phyloP scores from a whole-genome alignment of 2,329 filamentous ascomycete species.

The Aspergillus fijiensis region DNA sequence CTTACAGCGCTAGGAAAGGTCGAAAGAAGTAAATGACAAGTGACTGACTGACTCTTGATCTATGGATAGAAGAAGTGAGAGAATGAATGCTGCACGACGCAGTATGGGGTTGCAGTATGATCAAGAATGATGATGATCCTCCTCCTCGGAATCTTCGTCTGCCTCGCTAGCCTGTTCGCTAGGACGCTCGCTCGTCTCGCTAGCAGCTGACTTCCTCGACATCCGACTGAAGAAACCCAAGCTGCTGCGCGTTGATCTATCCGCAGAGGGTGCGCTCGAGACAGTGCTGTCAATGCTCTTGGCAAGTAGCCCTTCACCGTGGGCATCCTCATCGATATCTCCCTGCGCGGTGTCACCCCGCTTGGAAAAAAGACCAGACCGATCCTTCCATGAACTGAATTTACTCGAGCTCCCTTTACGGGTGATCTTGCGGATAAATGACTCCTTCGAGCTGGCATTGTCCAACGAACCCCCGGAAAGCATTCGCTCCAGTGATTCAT shows the following conservation, averaged over 20 bases:
- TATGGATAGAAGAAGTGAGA: neutral
- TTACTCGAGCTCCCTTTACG: constrained; percentile 53
- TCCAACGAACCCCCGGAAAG: constrained; percentile 45
- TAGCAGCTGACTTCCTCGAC: constrained; percentile 42
- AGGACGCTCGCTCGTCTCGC: constrained; percentile 45
- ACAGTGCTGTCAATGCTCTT: constrained; percentile 46
- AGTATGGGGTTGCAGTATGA: neutral
- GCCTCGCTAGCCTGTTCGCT: constrained; percentile 47
- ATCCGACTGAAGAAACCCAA: constrained; percentile 51
- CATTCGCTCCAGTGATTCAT: constrained; percentile 49
- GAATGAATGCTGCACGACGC: neutral
- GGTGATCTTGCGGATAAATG: constrained; percentile 53
- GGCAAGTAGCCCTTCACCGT: constrained; percentile 41
- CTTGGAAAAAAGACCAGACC: constrained; percentile 48
- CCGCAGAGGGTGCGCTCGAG: constrained; percentile 43
- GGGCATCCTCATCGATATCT: constrained; percentile 47
- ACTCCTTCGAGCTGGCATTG: constrained; percentile 45
- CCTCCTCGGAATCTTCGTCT: constrained; percentile 43
- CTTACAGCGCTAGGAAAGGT: neutral
- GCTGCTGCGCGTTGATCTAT: constrained; percentile 45
- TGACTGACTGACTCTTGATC: neutral
- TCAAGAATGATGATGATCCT: constrained; percentile 27
- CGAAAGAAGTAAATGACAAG: neutral
- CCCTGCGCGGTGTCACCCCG: constrained; percentile 45
- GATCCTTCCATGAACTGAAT: constrained; percentile 54